Base-by-base conservation (phyloP, 176 grass and related monocot species). In the Oryza meyeriana region DNA sequence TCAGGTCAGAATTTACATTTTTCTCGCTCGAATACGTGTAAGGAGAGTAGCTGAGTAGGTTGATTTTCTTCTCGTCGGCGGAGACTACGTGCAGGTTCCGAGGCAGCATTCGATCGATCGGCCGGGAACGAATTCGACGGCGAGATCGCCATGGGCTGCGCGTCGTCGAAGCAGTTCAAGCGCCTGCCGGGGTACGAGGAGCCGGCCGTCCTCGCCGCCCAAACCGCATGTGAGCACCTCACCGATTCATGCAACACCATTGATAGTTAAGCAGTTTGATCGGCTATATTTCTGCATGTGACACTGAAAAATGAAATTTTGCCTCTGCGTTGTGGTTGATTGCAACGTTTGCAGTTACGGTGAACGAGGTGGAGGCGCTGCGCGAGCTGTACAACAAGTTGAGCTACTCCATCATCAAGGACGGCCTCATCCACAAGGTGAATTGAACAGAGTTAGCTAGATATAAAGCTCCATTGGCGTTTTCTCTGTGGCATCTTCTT, bases 381-480 rank as follows among this genome's bases (percentile, higher is more conserved):
- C 79, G 82, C 76, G 90, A 96, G 80, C 79, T 96, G 11, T 96
- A 88, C 69, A 93, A 76, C 74, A 93, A 85, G 79, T 64, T 96
- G 77, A 93, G 94, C 83, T 87, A 29, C 61, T 96, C 88, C 74
- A 93, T 96, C 66, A 12, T 88, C 76, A 91, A 96, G n/a, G 94
- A 96, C 72, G 91, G 88, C 0, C 88, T 97, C 71, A 93, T 97
- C 61, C 91, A 97, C 91, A 97, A 93, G 94, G 94, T 92, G 9
- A 36, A 20, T 40, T 40, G 2, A 16, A 1, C 45, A 48, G 32
- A 32, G 22, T 34, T 78, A 3, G 1, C 4, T 50, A 17, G 47
- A 5, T 50, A 39, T 1, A 6, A 4, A 18, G 45, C 45, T 50
- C 5, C 45, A 18, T 0, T 47, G 44, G 44, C 12, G 14, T 17